phyloP scores from a whole-genome alignment of 768 basidiomycete species.

The Suillus lakei region DNA sequence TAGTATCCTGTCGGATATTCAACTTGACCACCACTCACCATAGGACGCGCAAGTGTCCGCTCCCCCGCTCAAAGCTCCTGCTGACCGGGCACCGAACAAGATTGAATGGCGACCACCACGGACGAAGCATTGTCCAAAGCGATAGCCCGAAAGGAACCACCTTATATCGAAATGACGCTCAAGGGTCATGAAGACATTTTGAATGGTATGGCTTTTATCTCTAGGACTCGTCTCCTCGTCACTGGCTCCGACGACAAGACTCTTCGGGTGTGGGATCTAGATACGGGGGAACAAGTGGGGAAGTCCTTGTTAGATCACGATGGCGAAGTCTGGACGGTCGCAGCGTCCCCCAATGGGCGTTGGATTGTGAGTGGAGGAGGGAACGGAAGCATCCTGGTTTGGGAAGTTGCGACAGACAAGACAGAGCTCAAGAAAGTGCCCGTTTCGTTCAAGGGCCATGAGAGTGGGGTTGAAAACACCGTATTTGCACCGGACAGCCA shows the following conservation, averaged over 20 bases:
- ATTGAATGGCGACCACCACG: neutral
- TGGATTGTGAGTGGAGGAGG: constrained; percentile 14
- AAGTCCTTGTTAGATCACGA: constrained; percentile 14
- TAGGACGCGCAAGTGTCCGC: neutral
- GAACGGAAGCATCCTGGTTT: constrained; percentile 13
- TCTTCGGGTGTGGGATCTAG: constrained; percentile 14
- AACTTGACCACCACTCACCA: too few relatives aligned
- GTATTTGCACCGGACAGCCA: neutral
- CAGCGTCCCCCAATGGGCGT: constrained; percentile 29
- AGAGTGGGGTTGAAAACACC: rapidly evolving
- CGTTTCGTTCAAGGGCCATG: neutral
- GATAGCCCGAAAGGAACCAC: too few relatives aligned
- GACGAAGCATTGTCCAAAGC: too few relatives aligned
- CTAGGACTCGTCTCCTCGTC: neutral
- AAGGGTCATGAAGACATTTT: too few relatives aligned
- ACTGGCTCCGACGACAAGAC: neutral
- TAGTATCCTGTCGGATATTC: too few relatives aligned
- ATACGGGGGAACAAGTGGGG: constrained; percentile 28
- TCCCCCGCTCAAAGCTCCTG: neutral
- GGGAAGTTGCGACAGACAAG: neutral
- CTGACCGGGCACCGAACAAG: neutral
- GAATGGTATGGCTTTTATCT: neutral
- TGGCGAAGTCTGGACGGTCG: constrained; percentile 35
- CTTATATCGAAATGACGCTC: too few relatives aligned
- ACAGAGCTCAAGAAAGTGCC: neutral